Percentiles rank a stretch among this genome's conserved stretches.
Conservation (phyloP, 2,329 filamentous ascomycete species). For the Penicillium sp. region DNA sequence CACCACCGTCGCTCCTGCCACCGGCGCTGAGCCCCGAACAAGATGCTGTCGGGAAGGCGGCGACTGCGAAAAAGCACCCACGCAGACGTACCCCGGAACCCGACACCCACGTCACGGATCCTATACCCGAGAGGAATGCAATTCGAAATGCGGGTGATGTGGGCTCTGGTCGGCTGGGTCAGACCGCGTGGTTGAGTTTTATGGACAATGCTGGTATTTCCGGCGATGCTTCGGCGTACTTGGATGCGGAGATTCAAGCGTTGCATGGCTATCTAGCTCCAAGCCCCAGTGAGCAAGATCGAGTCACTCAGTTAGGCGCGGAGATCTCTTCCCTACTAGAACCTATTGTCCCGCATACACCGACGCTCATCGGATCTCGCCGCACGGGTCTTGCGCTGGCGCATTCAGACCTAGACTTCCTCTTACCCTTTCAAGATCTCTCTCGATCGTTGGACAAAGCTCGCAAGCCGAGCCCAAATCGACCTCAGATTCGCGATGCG, state of each 20-base stretch:
- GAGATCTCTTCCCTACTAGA: slow-evolving; percentile 34
- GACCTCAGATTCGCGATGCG: slow-evolving; percentile 31
- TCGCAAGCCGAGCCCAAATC: slow-evolving; percentile 37
- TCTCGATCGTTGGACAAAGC: slow-evolving; percentile 23
- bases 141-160: slow-evolving; percentile 17
- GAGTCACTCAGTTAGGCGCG: slow-evolving; percentile 26
- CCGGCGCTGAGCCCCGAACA: background rate
- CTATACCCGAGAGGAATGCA: background rate
- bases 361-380: slow-evolving; percentile 57
- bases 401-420: slow-evolving; percentile 58
- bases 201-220: slow-evolving; percentile 13
- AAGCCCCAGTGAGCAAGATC: slow-evolving; percentile 43
- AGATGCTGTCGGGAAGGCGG: background rate
- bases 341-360: slow-evolving; percentile 27
- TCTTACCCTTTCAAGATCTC: slow-evolving; percentile 33
- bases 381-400: slow-evolving; percentile 54
- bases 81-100: slow-evolving; percentile 4
- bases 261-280: slow-evolving; percentile 50
- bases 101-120: background rate
- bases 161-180: slow-evolving; percentile 12
- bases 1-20: background rate
- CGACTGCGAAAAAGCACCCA: slow-evolving; percentile 4
- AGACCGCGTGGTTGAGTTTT: slow-evolving; percentile 38
- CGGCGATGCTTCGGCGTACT: slow-evolving; percentile 28
- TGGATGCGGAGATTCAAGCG: slow-evolving; percentile 50